A percentile compares a stretch with the other conserved stretches of the same genome.
These are phyloP conservation scores for Neurospora sp. DNA, from an alignment of 495 filamentous ascomycete genomes.

Conservation along the genomic window DNA sequence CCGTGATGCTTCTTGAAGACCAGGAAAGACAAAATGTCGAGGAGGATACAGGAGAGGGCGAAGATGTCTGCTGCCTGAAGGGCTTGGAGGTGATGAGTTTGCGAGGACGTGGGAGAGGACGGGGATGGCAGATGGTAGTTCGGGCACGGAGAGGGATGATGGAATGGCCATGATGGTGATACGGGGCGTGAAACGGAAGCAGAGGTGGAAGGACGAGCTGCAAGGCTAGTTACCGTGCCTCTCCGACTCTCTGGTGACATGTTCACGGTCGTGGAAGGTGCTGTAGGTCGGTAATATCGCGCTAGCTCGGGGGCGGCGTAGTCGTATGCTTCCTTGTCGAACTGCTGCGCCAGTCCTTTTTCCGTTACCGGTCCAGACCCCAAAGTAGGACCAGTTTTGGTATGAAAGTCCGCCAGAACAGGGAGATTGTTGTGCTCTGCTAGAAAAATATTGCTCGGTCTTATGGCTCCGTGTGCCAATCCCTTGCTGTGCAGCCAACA, in stretches of 20 bases:
- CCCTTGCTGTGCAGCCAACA: slow-evolving; percentile 66
- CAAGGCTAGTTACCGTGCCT: slow-evolving; percentile 3
- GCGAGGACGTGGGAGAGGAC: not conserved
- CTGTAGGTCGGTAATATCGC: not conserved
- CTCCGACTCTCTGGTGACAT: not conserved
- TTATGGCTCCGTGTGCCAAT: slow-evolving; percentile 68
- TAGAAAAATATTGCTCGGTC: slow-evolving; percentile 33
- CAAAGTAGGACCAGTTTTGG: not conserved
- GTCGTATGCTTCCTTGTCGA: slow-evolving; percentile 75
- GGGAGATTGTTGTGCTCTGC: not conserved
- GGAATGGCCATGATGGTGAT: not conserved
- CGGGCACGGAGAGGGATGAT: not conserved
- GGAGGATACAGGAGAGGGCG: slow-evolving; percentile 61
- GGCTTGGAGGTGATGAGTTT: slow-evolving; percentile 27
- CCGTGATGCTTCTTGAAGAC: slow-evolving; percentile 54
- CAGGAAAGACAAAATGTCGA: slow-evolving; percentile 60
- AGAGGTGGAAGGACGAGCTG: slow-evolving; percentile 22
- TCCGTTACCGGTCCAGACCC: not conserved
- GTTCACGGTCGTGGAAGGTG: not conserved
- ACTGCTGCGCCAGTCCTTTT: slow-evolving; percentile 9
- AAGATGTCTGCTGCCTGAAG: slow-evolving; percentile 60
- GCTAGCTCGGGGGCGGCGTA: slow-evolving; percentile 70
- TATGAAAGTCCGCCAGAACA: not conserved
- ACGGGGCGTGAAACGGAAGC: slow-evolving; percentile 10
- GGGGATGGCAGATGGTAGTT: not conserved